A percentile compares a stretch with the other conserved stretches of the same genome.
These are phyloP conservation scores for Collybia sordida DNA, from an alignment of 768 basidiomycete genomes.

Conservation along the genomic window DNA sequence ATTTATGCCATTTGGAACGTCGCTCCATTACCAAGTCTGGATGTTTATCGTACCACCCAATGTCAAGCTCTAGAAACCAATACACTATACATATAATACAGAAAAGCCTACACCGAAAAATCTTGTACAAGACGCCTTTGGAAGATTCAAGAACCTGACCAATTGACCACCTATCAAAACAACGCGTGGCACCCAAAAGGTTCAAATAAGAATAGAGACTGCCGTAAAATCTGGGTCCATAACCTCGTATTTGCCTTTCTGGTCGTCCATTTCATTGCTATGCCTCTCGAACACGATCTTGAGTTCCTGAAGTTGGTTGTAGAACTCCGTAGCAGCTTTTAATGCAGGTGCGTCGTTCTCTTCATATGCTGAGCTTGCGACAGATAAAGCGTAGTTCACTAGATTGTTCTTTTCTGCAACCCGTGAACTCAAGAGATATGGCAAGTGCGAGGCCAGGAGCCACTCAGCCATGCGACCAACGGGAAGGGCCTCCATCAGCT, in stretches of 20 bases:
- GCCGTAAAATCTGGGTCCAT: slow-evolving; percentile 25
- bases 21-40: neutral
- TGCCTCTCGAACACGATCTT: slow-evolving; percentile 11
- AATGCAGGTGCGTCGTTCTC: neutral
- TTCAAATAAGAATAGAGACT: slow-evolving; percentile 25
- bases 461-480: slow-evolving; percentile 20
- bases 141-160: no score
- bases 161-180: no score
- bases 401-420: slow-evolving; percentile 24
- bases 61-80: no score
- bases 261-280: slow-evolving; percentile 26
- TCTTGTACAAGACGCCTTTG: no score
- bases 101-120: no score
- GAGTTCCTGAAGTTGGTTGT: slow-evolving; percentile 17
- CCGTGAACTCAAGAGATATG: slow-evolving; percentile 25
- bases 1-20: no score
- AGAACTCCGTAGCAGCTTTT: slow-evolving; percentile 22
- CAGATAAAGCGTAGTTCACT: slow-evolving; percentile 18
- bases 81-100: no score
- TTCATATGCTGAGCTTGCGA: neutral
- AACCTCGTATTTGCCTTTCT: slow-evolving; percentile 25
- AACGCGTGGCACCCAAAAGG: no score
- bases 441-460: slow-evolving; percentile 27
- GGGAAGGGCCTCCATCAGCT: slow-evolving; percentile 23
- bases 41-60: no score